Percentiles rank a stretch among this genome's conserved stretches.
These are phyloP conservation scores for Terana coerulea DNA, from an alignment of 768 basidiomycete species.

Conservation along the genomic window DNA sequence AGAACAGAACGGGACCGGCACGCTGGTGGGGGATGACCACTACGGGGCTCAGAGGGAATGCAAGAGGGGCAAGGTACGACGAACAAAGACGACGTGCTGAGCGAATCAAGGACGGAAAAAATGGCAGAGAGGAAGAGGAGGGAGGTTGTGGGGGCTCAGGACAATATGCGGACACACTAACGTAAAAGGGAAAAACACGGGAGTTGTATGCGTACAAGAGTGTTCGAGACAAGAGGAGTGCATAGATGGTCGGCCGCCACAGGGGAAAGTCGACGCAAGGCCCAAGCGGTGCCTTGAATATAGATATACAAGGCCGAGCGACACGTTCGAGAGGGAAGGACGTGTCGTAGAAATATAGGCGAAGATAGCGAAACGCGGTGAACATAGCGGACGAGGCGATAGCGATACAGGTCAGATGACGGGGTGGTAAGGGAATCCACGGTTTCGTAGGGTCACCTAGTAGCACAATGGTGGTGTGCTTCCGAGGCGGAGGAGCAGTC, in stretches of 20 bases:
- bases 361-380: slow-evolving; percentile 3
- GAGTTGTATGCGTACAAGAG: slow-evolving; percentile 6
- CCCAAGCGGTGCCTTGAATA: neutral
- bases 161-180: neutral
- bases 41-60: neutral
- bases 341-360: slow-evolving; percentile 7
- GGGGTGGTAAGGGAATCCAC: neutral
- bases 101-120: neutral
- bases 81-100: neutral
- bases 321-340: neutral
- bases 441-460: no score
- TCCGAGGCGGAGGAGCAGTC: no score
- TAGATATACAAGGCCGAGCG: slow-evolving; percentile 6
- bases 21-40: neutral
- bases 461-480: no score
- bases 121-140: neutral
- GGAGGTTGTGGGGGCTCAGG: neutral
- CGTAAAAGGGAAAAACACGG: neutral
- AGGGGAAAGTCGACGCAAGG: neutral
- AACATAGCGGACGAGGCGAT: slow-evolving; percentile 14
- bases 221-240: slow-evolving; percentile 7
- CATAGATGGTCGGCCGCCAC: slow-evolving; percentile 1
- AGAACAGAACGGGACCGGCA: neutral
- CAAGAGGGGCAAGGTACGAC: neutral
- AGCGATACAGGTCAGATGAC: slow-evolving; percentile 6